Evolutionary conservation across 2,329 filamentous ascomycete genomes (phyloP).

Genomic region (Colletotrichum sp.): DNA sequence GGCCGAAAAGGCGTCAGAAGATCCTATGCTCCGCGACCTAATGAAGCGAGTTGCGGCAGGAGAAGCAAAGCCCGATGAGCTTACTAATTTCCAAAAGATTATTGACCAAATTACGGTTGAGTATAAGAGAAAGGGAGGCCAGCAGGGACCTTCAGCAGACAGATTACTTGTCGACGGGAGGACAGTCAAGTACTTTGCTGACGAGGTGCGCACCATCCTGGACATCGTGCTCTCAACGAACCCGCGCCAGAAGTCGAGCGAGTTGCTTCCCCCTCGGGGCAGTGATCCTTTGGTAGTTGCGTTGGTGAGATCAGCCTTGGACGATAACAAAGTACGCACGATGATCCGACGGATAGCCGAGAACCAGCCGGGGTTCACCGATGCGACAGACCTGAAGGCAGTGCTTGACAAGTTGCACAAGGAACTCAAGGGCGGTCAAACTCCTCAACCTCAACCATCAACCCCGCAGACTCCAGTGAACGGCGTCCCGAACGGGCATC

Average conservation of each 20-base stretch:
- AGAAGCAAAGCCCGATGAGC: constrained; percentile 69
- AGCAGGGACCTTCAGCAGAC: constrained; percentile 60
- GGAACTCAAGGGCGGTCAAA: constrained; percentile 31
- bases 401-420: constrained; percentile 54
- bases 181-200: constrained; percentile 65
- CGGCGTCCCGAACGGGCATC: constrained; percentile 34
- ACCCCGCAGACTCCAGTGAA: constrained; percentile 35
- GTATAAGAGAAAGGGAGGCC: constrained; percentile 55
- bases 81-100: constrained; percentile 79
- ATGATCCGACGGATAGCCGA: constrained; percentile 61
- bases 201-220: constrained; percentile 61
- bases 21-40: constrained; percentile 74
- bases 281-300: constrained; percentile 62
- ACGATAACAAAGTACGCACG: constrained; percentile 52
- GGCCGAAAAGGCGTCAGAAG: constrained; percentile 75
- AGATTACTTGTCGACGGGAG: constrained; percentile 58
- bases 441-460: constrained; percentile 27
- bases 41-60: constrained; percentile 86
- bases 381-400: constrained; percentile 59
- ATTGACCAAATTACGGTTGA: constrained; percentile 78
- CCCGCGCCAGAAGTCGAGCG: constrained; percentile 57
- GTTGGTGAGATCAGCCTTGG: constrained; percentile 62
- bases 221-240: constrained; percentile 66
- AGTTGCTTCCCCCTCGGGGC: constrained; percentile 57
- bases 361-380: constrained; percentile 53